phyloP scores from a whole-genome alignment of 2,329 filamentous ascomycete genomes.

The Trichoderma asperellum region DNA sequence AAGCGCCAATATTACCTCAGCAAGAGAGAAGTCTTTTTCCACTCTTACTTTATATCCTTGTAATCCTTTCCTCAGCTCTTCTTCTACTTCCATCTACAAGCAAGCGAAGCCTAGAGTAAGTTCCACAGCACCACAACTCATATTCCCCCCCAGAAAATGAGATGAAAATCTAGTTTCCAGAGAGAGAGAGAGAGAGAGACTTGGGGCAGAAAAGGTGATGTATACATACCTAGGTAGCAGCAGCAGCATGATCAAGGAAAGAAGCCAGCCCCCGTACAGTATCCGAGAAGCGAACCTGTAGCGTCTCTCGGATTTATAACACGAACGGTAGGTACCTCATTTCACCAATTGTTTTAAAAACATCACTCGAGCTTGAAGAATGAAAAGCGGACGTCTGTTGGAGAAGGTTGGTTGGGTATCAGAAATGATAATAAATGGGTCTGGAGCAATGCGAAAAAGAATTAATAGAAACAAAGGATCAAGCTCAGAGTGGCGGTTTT shows the following conservation, averaged over 20 bases:
- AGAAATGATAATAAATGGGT: constrained; percentile 26
- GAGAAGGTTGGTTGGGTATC: constrained; percentile 27
- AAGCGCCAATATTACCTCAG: not conserved
- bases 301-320: not conserved
- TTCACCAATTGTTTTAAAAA: not conserved
- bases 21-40: not conserved
- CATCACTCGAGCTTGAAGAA: not conserved
- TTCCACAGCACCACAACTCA: not conserved
- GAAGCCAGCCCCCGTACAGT: no score
- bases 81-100: not conserved
- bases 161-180: not conserved
- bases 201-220: not conserved
- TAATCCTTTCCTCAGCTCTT: not conserved
- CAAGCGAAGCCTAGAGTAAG: not conserved
- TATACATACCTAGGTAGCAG: not conserved
- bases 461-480: not conserved
- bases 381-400: constrained; percentile 5
- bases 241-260: no score
- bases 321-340: not conserved
- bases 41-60: not conserved
- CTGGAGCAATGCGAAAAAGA: constrained; percentile 11
- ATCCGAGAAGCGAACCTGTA: not conserved
- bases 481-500: constrained; percentile 15
- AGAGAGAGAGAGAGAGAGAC: not conserved
- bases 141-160: not conserved